Evolutionary conservation across 495 filamentous ascomycete species (phyloP).

Genomic region (Hyaloscypha finlandica): DNA sequence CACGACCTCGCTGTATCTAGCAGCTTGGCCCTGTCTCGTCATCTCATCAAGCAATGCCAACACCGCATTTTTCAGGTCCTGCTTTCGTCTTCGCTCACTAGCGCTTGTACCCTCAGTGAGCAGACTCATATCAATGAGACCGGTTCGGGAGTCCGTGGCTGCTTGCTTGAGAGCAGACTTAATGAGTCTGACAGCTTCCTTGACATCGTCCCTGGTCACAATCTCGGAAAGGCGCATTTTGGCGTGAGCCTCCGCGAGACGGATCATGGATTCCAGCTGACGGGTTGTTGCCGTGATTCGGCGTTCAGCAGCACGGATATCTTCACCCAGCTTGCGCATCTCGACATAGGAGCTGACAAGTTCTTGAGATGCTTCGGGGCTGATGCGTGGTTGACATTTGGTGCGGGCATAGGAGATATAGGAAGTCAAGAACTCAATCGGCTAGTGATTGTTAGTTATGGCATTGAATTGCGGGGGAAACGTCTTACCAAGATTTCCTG

Average conservation of each 20-base stretch:
- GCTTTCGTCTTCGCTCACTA: slow-evolving; percentile 74
- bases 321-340: slow-evolving; percentile 94
- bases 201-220: slow-evolving; percentile 82
- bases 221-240: slow-evolving; percentile 84
- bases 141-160: slow-evolving; percentile 87
- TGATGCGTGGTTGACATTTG: slow-evolving; percentile 79
- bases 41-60: slow-evolving; percentile 77
- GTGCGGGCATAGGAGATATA: slow-evolving; percentile 98
- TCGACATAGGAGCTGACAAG: slow-evolving; percentile 88
- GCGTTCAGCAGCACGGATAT: slow-evolving; percentile 89
- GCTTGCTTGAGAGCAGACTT: slow-evolving; percentile 94
- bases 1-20: slow-evolving; percentile 76
- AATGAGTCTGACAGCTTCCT: slow-evolving; percentile 91
- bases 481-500: slow-evolving; percentile 76
- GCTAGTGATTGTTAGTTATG: slow-evolving; percentile 45
- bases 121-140: slow-evolving; percentile 94
- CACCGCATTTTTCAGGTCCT: slow-evolving; percentile 82
- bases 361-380: slow-evolving; percentile 71
- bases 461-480: neutral
- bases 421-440: slow-evolving; percentile 90
- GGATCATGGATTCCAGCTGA: slow-evolving; percentile 96
- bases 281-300: slow-evolving; percentile 96
- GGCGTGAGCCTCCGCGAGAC: slow-evolving; percentile 91
- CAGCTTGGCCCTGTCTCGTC: slow-evolving; percentile 62
- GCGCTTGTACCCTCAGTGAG: slow-evolving; percentile 89